These are phyloP conservation scores for Vigna radiata DNA, from an alignment of 306 rosid species.

Conservation along the genomic window DNA sequence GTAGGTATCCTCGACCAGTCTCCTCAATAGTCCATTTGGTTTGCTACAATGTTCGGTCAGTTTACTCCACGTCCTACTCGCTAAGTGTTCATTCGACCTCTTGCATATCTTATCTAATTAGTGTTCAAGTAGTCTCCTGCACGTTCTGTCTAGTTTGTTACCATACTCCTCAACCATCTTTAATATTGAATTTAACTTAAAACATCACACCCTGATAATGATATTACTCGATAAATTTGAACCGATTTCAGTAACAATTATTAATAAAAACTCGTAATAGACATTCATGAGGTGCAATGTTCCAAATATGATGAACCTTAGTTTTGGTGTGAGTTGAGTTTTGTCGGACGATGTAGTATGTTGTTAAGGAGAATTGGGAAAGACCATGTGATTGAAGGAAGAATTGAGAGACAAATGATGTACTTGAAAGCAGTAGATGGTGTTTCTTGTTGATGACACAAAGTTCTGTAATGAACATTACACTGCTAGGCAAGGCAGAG, in stretches of 20 bases:
- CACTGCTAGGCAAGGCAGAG: neutral
- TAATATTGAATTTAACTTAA: too few species aligned
- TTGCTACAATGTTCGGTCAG: accelerated
- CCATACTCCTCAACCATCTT: too few species aligned
- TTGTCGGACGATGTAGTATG: neutral
- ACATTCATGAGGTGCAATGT: neutral
- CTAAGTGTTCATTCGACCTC: too few species aligned
- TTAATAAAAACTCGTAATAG: too few species aligned
- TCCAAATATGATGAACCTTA: neutral
- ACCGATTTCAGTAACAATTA: too few species aligned
- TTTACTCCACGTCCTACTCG: accelerated
- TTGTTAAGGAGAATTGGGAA: neutral
- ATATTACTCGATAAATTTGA: too few species aligned
- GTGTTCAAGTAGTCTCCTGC: too few species aligned
- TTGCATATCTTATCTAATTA: accelerated
- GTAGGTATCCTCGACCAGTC: too few species aligned
- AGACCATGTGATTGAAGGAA: neutral
- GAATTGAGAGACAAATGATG: neutral
- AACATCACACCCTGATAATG: too few species aligned
- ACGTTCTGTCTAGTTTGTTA: accelerated
- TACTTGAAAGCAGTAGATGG: neutral
- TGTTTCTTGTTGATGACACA: constrained; percentile 16
- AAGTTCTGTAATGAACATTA: neutral
- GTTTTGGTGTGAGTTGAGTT: neutral
- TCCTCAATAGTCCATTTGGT: too few species aligned